Evolutionary conservation across 257 asterid genomes (phyloP).

Genomic region (Capsicum baccatum): DNA sequence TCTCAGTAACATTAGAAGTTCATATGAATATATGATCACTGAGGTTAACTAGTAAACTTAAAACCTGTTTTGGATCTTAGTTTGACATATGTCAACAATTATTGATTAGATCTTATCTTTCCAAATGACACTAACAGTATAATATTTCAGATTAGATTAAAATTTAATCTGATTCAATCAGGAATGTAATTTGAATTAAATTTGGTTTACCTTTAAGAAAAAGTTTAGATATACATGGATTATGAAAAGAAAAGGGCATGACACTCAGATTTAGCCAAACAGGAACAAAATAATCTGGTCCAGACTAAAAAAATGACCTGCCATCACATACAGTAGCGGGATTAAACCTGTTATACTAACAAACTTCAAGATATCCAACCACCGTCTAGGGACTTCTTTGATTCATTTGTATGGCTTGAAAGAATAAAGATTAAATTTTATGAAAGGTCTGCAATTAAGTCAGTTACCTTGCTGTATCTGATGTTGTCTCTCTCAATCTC

Average conservation of each 20-base stretch:
- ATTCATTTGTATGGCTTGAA: constrained; percentile 18
- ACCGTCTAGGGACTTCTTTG: constrained; percentile 16
- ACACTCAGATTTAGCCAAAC: background rate
- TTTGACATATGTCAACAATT: background rate
- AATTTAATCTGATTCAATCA: background rate
- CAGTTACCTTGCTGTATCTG: constrained; percentile 55
- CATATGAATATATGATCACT: background rate
- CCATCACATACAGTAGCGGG: background rate
- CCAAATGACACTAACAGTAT: background rate
- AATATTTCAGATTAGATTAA: background rate
- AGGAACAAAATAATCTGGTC: background rate
- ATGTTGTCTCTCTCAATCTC: constrained; percentile 50
- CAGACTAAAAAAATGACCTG: background rate
- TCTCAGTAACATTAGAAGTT: background rate
- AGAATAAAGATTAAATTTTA: constrained; percentile 16
- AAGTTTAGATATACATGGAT: background rate
- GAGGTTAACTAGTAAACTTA: background rate
- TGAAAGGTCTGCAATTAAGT: background rate
- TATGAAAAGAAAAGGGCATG: background rate
- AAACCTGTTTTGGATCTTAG: constrained; percentile 8
- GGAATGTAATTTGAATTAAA: background rate
- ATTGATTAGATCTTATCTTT: background rate
- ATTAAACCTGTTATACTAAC: background rate
- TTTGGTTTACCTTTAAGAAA: background rate
- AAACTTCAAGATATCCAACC: background rate